Evolutionary conservation across 441 rosid genomes (phyloP), one percentile per base, ranked within the genome.

Genomic region (Mallotus repandus): DNA sequence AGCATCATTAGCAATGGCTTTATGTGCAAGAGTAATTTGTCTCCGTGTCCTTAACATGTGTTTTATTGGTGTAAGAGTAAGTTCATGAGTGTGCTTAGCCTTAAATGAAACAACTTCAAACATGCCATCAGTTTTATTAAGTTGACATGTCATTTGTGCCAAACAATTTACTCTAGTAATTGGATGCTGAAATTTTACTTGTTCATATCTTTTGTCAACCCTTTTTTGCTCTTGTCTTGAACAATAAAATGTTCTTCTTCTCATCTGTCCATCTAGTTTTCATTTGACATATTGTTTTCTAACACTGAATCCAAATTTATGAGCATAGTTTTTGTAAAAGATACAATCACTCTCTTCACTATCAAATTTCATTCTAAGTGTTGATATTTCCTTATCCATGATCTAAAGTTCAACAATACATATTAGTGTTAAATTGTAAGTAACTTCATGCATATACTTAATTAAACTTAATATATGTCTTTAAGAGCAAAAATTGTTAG

Each of bases 121-220:
- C 21, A 13, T 49, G 22, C 59, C 59, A 32, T 52, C 8, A 32
- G 0, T 2, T 58, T 25, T 25, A 25, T 58, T 58, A 29, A 58
- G 41, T 58, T 58, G 16, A 58, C 16, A 58, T 9, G 63, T 58
- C 63, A 58, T 25, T 45, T 19, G 14, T 52, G 70, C 48, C 11
- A 52, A 32, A 52, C 22, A 32, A 52, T 52, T 52, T 8, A 67
- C 29, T 21, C 11, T 29, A 2, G 59, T 29, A 67, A 29, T 53
- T 32, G 5, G 59, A 67, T 67, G 70, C 43, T 35, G 48, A 52
- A 67, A 25, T 11, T 66, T 50, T 66, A 66, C 45, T 48, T 66
- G 68, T 15, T 66, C 21, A 35, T 10, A 13, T 25, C 7, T 16
- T 62, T 63, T 21, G 9, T 41, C 50, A 9, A 10, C 56, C 14